Percentiles rank a stretch among this genome's conserved stretches.
These are phyloP conservation scores for Saccharum spontaneum DNA, from an alignment of 176 grass and related monocot species.

Conservation along the genomic window DNA sequence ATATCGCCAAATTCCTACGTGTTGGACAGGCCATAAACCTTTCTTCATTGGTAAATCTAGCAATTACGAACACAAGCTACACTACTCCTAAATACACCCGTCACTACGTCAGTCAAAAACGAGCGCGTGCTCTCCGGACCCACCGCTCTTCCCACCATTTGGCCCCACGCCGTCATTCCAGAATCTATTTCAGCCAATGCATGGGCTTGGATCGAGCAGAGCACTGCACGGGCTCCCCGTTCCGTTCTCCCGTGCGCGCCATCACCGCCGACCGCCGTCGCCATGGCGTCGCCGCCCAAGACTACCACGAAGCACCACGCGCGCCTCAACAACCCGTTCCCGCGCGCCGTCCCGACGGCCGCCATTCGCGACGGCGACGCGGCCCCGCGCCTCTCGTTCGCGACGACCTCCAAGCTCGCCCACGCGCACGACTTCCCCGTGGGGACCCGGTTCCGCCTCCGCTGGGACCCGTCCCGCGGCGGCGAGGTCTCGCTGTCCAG, in stretches of 20 bases:
- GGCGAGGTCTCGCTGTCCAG: constrained; percentile 30
- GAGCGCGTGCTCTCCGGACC: constrained; percentile 11
- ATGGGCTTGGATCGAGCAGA: constrained; percentile 22
- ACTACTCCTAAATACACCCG: no score
- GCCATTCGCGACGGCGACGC: constrained; percentile 40
- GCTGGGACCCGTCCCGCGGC: constrained; percentile 53
- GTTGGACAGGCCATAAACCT: background rate
- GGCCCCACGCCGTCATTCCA: background rate
- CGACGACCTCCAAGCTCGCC: constrained; percentile 52
- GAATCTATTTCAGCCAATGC: constrained; percentile 75
- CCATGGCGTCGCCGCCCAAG: constrained; percentile 24
- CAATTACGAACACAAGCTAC: background rate
- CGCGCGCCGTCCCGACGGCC: constrained; percentile 34
- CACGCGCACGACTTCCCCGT: constrained; percentile 52
- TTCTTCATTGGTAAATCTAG: background rate
- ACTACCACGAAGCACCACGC: constrained; percentile 64
- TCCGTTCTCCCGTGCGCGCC: background rate
- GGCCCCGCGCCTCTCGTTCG: constrained; percentile 49
- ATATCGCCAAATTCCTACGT: background rate
- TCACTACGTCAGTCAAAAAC: no score
- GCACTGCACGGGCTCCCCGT: background rate
- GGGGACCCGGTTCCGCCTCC: constrained; percentile 56
- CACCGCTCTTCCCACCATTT: background rate
- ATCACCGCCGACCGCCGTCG: constrained; percentile 8
- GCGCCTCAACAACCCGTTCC: constrained; percentile 84